Percentiles rank a stretch among this genome's conserved stretches.
phyloP scores from a whole-genome alignment of 2,329 filamentous ascomycete species.

The Ilyonectria robusta region DNA sequence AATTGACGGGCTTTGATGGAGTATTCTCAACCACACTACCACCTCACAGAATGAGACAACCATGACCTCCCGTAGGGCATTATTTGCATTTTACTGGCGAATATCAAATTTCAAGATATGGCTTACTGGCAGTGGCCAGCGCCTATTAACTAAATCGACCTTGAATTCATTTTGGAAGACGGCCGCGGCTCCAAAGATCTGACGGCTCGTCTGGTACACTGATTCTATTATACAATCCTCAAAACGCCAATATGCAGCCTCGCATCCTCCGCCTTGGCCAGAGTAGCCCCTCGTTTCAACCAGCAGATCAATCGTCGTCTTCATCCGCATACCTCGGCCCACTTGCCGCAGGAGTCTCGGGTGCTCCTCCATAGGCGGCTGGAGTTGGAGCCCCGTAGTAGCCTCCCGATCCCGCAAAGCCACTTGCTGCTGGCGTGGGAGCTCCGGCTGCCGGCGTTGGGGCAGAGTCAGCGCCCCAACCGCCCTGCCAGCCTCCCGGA shows the following conservation, averaged over 20 bases:
- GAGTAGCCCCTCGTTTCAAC: slow-evolving; percentile 21
- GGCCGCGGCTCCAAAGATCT: slow-evolving; percentile 3
- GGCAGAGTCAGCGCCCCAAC: slow-evolving; percentile 74
- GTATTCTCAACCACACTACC: not conserved
- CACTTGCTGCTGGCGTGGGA: slow-evolving; percentile 76
- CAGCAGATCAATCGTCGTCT: slow-evolving; percentile 56
- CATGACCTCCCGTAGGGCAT: not conserved
- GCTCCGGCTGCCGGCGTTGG: slow-evolving; percentile 77
- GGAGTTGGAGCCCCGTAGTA: slow-evolving; percentile 76
- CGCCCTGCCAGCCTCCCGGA: slow-evolving; percentile 74
- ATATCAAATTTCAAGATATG: not conserved
- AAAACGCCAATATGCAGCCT: slow-evolving; percentile 17
- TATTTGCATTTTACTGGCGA: not conserved
- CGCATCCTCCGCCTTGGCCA: not conserved
- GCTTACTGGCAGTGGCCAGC: not conserved
- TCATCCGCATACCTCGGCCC: slow-evolving; percentile 69
- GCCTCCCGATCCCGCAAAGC: slow-evolving; percentile 54
- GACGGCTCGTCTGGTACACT: slow-evolving; percentile 10
- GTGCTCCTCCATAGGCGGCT: slow-evolving; percentile 68
- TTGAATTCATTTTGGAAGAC: slow-evolving; percentile 10
- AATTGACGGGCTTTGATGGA: not conserved
- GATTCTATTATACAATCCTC: slow-evolving; percentile 27
- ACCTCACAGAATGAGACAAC: not conserved
- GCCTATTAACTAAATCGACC: not conserved
- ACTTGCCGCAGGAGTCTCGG: slow-evolving; percentile 74